Conservation (phyloP, 1,284 basidiomycete species). For the Trametes pubescens region DNA sequence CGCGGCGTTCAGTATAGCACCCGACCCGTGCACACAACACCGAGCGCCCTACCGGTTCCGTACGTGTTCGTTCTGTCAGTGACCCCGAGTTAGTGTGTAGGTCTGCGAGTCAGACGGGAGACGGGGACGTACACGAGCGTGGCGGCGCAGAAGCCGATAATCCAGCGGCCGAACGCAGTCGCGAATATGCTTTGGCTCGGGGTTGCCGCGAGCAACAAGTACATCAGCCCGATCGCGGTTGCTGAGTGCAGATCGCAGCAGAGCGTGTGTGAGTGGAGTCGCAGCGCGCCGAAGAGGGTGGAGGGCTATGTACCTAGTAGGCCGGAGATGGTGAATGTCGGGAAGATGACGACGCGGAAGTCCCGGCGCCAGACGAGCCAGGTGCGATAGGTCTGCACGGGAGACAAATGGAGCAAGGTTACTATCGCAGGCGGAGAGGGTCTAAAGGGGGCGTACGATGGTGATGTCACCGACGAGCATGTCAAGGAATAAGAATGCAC, state of each 20-base stretch:
- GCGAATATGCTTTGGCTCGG: conserved; percentile 12
- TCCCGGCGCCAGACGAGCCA: conserved; percentile 21
- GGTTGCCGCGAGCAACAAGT: too few relatives aligned
- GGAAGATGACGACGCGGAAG: conserved; percentile 11
- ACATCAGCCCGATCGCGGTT: too few relatives aligned
- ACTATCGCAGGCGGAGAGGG: not conserved
- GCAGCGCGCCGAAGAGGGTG: too few relatives aligned
- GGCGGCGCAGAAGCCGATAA: conserved; percentile 9
- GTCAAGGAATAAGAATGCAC: conserved; percentile 10
- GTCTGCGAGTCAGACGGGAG: too few relatives aligned
- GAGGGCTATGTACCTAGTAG: not conserved
- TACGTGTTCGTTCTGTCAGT: too few relatives aligned
- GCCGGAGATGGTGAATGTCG: conserved; percentile 2
- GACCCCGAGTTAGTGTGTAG: too few relatives aligned
- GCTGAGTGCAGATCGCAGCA: too few relatives aligned
- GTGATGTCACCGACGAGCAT: conserved; percentile 13
- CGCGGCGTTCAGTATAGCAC: not conserved
- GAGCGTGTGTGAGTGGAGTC: too few relatives aligned
- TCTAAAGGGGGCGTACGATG: conserved; percentile 2
- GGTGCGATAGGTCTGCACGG: conserved; percentile 11
- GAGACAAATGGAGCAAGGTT: not conserved
- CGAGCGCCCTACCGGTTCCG: not conserved
- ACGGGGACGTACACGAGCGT: conserved; percentile 4
- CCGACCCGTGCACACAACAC: not conserved
- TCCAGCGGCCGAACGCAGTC: conserved; percentile 18